Conservation (phyloP, 257 asterid genomes). For the Orobanche coerulescens region DNA sequence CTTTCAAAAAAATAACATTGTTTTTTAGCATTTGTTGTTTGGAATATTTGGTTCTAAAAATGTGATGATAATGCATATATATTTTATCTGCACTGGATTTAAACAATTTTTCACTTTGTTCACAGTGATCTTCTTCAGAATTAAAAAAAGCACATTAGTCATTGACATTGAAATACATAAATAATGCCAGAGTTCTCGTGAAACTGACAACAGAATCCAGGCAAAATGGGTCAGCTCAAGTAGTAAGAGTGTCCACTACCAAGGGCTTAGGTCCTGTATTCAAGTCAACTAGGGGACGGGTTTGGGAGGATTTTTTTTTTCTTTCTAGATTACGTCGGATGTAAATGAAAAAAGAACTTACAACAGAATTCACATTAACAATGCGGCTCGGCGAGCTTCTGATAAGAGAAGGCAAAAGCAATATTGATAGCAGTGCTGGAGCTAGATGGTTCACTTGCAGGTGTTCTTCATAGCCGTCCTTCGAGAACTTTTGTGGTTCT, state of each 20-base stretch:
- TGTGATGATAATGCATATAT: background rate
- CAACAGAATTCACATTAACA: constrained; percentile 76
- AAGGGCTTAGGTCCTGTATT: too few relatives aligned
- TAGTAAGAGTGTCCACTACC: too few relatives aligned
- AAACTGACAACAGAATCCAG: constrained; percentile 79
- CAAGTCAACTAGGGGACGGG: too few relatives aligned
- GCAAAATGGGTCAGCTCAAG: too few relatives aligned
- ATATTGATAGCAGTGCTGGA: constrained; percentile 81
- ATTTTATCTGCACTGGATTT: constrained; percentile 5
- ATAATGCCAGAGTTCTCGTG: constrained; percentile 14
- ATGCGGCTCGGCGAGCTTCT: constrained; percentile 97
- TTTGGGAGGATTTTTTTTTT: too few relatives aligned
- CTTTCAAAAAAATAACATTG: background rate
- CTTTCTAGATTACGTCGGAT: too few relatives aligned
- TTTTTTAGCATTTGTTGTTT: background rate
- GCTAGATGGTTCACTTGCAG: constrained; percentile 99
- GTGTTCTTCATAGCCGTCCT: constrained; percentile 84
- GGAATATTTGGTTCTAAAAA: constrained; percentile 10
- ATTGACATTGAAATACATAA: background rate
- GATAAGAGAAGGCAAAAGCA: constrained; percentile 85
- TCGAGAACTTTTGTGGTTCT: constrained; percentile 86
- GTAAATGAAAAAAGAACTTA: too few relatives aligned
- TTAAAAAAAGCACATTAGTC: background rate
- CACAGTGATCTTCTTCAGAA: background rate
- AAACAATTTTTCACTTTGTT: background rate